A percentile compares a stretch with the other conserved stretches of the same genome.
Conservation (phyloP, 1,284 basidiomycete species). For the Microbotryum saponariae region DNA sequence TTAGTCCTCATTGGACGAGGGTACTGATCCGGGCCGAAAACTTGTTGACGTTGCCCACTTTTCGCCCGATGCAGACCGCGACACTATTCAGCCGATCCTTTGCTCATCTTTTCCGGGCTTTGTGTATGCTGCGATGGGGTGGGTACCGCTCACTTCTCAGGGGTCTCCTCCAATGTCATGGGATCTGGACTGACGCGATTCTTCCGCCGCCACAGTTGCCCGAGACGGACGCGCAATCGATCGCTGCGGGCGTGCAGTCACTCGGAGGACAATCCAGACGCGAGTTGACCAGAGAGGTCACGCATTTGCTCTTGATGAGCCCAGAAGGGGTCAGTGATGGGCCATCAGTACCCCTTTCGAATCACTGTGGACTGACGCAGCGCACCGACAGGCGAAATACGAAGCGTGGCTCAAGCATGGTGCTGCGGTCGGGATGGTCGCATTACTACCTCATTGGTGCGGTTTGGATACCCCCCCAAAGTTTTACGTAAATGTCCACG, state of each 20-base stretch:
- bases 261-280: slow-evolving; percentile 75
- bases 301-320: slow-evolving; percentile 65
- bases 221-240: slow-evolving; percentile 58
- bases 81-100: slow-evolving; percentile 65
- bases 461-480: not conserved
- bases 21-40: no score
- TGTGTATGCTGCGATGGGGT: slow-evolving; percentile 59
- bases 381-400: slow-evolving; percentile 25
- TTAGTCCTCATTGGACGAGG: slow-evolving; percentile 39
- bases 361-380: not conserved
- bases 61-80: slow-evolving; percentile 43
- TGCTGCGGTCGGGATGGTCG: slow-evolving; percentile 28
- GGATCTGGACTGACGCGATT: not conserved
- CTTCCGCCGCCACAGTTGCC: slow-evolving; percentile 47
- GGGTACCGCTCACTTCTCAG: slow-evolving; percentile 26
- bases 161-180: not conserved
- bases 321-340: slow-evolving; percentile 34
- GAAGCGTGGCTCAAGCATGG: slow-evolving; percentile 32
- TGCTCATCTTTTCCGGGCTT: slow-evolving; percentile 71
- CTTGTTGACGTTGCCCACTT: not conserved
- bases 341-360: slow-evolving; percentile 2
- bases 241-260: slow-evolving; percentile 60
- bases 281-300: slow-evolving; percentile 70
- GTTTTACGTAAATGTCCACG: not conserved
- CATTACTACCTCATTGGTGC: slow-evolving; percentile 37